phyloP scores from a whole-genome alignment of 83 land plant genomes.

The Picea engelmannii region DNA sequence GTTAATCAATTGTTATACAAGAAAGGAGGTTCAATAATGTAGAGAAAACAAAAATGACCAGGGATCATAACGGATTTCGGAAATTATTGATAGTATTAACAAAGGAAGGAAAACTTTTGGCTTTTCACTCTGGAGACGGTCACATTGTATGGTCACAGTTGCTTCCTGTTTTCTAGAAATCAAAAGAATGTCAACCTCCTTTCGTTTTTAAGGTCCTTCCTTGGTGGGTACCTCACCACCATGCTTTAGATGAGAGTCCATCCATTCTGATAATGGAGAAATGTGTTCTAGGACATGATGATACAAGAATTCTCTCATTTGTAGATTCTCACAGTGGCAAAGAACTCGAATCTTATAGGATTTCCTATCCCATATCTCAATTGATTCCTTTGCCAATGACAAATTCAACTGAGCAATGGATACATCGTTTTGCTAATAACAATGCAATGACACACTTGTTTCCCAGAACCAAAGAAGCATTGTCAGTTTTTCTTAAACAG shows the following conservation, averaged over 20 bases:
- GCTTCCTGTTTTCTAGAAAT: slow-evolving; percentile 44
- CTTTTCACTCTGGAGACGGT: slow-evolving; percentile 94
- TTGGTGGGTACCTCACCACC: slow-evolving; percentile 93
- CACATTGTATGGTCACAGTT: slow-evolving; percentile 83
- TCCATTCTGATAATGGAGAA: slow-evolving; percentile 71
- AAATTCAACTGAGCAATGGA: slow-evolving; percentile 76
- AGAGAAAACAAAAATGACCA: no score
- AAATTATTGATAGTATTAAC: slow-evolving; percentile 90
- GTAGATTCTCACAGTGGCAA: slow-evolving; percentile 81
- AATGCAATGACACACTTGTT: slow-evolving; percentile 63
- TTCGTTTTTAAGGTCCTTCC: slow-evolving; percentile 47
- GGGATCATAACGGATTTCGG: slow-evolving; percentile 95
- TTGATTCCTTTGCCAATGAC: slow-evolving; percentile 67
- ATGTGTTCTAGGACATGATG: slow-evolving; percentile 41
- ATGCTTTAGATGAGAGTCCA: slow-evolving; percentile 90
- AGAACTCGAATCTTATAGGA: slow-evolving; percentile 43
- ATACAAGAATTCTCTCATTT: no score
- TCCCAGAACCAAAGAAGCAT: slow-evolving; percentile 68
- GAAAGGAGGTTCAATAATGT: no score
- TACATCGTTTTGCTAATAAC: slow-evolving; percentile 70
- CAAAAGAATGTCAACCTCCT: slow-evolving; percentile 35
- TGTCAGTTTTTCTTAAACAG: slow-evolving; percentile 48
- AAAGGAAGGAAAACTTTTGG: slow-evolving; percentile 73
- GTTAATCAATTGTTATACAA: no score
- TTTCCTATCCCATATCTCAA: slow-evolving; percentile 52